Evolutionary conservation across 148 eudicot genomes (phyloP), one percentile per base, ranked within the genome.

Genomic region (Chenopodium suecicum): DNA sequence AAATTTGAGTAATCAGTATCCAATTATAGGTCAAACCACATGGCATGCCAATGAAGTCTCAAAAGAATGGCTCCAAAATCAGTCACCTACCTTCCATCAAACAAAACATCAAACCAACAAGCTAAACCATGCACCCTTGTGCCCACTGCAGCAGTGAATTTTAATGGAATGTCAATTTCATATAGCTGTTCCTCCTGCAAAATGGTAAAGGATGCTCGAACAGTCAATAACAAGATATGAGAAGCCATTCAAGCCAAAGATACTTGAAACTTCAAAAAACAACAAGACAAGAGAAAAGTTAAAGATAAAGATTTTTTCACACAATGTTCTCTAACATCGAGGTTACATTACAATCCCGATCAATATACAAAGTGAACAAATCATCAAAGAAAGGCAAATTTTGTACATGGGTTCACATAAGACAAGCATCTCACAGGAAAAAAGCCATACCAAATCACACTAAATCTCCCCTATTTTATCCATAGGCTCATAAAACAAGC

Each of bases 91-190:
- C 99, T 97, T 82, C 99, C 99, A 80, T 94, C 87, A 81, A 97
- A 97, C 84, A 97, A 79, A 77, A 97, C 99, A 80, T 97, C 99
- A 85, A 97, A 97, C 99, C 99, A 97, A 85, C 99, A 97, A 9
- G 99, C 98, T 78, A 97, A 70, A 47, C 99, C 99, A 84, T 97
- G 99, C 76, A 97, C 85, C 86, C 99, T 90, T 79, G 95, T 87
- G 77, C 99, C 97, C 84, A 91, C 92, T 37, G 97, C 81, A 3
- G 97, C 86, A 69, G 85, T 87, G 83, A 91, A 97, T 82, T 89
- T 94, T 81, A 97, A 81, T 8, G 98, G 99, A 29, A 97, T 86
- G 73, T 97, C 93, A 70, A 97, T 91, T 86, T 97, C 99, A 83
- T 97, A 92, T 56, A 97, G 82, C 2, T 97, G 91, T 83, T 97